A percentile compares a stretch with the other conserved stretches of the same genome.
Conservation (phyloP, 169 alveolate genomes). For the Plasmodium sp. region DNA sequence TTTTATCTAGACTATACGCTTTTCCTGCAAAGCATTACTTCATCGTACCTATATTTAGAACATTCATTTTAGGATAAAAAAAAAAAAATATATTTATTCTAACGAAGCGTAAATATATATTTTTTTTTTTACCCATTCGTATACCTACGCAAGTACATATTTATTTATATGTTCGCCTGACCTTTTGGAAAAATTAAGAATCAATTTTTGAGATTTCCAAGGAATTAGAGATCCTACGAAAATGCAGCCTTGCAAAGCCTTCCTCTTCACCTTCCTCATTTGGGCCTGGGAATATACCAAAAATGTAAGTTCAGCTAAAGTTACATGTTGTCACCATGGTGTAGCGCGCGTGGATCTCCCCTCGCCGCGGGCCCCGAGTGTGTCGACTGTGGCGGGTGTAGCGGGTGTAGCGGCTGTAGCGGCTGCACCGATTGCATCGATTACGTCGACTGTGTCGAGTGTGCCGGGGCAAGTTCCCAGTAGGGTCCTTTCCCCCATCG, state of each 20-base stretch:
- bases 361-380: neutral
- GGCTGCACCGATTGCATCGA: neutral
- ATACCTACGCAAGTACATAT: neutral
- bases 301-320: neutral
- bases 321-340: neutral
- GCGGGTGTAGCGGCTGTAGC: neutral
- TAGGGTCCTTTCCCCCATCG: no score
- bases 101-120: neutral
- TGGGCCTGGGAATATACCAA: constrained; percentile 14
- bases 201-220: neutral
- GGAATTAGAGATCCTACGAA: neutral
- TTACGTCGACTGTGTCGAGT: no score
- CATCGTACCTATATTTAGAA: neutral
- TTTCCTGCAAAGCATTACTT: neutral
- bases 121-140: neutral
- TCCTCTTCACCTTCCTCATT: constrained; percentile 5
- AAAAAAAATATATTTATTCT: neutral
- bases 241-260: neutral
- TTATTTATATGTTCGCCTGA: neutral
- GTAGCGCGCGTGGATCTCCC: neutral
- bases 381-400: neutral
- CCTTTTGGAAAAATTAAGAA: neutral
- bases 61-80: neutral
- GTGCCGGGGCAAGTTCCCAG: no score
- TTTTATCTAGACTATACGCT: neutral